A percentile compares a stretch with the other conserved stretches of the same genome.
Evolutionary conservation across 139 green algal species (phyloP).

Genomic region (Closterium sp.): DNA sequence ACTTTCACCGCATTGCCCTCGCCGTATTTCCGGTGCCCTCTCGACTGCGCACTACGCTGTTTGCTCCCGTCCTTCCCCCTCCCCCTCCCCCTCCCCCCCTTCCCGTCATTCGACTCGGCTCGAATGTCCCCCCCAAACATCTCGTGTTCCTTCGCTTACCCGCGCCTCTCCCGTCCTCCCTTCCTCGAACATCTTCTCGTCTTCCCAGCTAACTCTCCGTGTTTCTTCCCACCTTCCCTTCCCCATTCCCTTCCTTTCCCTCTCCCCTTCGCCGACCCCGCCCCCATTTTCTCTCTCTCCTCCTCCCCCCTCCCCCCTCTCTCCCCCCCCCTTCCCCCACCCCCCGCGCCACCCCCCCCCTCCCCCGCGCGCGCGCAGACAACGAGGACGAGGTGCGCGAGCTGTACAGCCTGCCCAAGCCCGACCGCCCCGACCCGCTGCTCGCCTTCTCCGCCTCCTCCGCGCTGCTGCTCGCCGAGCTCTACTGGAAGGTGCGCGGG

Average conservation of each 20-base stretch:
- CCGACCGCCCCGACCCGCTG: neutral
- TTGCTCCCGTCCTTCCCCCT: neutral
- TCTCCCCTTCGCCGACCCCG: neutral
- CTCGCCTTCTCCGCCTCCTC: neutral
- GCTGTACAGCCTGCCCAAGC: neutral
- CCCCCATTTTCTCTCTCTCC: neutral
- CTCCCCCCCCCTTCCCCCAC: neutral
- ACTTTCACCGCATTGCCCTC: too few relatives aligned
- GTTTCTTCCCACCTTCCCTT: neutral
- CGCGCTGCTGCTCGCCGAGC: neutral
- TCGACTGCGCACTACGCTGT: too few relatives aligned
- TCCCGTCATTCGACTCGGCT: too few relatives aligned
- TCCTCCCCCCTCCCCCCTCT: neutral
- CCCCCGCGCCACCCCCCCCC: neutral
- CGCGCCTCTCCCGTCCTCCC: neutral
- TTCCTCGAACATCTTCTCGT: neutral
- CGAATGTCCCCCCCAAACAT: too few relatives aligned
- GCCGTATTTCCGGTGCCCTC: too few relatives aligned
- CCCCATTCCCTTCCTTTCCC: neutral
- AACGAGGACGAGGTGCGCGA: constrained; percentile 8
- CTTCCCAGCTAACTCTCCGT: neutral
- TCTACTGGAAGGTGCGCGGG: constrained; percentile 4
- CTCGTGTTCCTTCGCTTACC: too few relatives aligned
- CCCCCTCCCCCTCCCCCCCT: too few relatives aligned
- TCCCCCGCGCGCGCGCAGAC: neutral